phyloP scores from a whole-genome alignment of 495 filamentous ascomycete species.

The Aspergillus sclerotiicarbonarius region DNA sequence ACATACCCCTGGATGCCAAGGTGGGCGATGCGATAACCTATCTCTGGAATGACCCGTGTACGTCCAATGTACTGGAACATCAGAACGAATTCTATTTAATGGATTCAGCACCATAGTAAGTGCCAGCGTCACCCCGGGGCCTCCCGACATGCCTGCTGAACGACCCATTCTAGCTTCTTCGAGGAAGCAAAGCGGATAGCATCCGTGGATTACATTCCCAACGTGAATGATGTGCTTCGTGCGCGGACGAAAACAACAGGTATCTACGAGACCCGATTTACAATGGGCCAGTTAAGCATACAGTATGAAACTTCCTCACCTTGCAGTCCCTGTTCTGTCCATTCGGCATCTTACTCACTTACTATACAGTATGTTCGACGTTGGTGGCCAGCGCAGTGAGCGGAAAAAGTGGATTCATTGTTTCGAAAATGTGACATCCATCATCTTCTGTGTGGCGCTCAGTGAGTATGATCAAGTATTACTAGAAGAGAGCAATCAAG shows the following conservation, averaged over 20 bases:
- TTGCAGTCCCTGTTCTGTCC: neutral
- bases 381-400: conserved; percentile 94
- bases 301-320: conserved; percentile 62
- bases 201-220: conserved; percentile 80
- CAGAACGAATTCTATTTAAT: conserved; percentile 98
- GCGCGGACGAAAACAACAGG: conserved; percentile 98
- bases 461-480: conserved; percentile 99
- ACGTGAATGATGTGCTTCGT: conserved; percentile 88
- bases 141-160: conserved; percentile 1
- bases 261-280: conserved; percentile 97
- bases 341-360: conserved; percentile 14
- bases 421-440: conserved; percentile 99
- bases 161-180: conserved; percentile 72
- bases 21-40: conserved; percentile 80
- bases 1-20: conserved; percentile 71
- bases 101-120: conserved; percentile 98
- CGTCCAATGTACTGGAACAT: conserved; percentile 81
- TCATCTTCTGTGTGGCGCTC: conserved; percentile 97
- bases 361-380: conserved; percentile 88
- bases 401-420: conserved; percentile 99
- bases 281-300: conserved; percentile 97
- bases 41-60: conserved; percentile 87
- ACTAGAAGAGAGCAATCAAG: conserved; percentile 95
- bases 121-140: conserved; percentile 13
- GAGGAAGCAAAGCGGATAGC: conserved; percentile 87